phyloP scores from a whole-genome alignment of 768 basidiomycete genomes.

The Xerocomellus amylosporus region DNA sequence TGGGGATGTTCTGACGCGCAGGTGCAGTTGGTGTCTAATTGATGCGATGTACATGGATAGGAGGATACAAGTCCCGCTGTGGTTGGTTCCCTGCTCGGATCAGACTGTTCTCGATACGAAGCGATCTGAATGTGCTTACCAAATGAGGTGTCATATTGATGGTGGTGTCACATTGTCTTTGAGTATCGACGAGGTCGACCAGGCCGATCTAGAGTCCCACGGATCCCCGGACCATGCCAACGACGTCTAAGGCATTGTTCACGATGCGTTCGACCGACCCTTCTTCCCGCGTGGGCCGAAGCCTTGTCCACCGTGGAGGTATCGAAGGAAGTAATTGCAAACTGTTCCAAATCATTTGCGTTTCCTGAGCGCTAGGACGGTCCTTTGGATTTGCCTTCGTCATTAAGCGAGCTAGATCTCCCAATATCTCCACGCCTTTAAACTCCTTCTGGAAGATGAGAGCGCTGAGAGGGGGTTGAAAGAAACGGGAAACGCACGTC shows the following conservation, averaged over 20 bases:
- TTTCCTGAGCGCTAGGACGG: constrained; percentile 1
- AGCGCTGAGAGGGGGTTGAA: not conserved
- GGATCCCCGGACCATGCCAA: constrained; percentile 11
- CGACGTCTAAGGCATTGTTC: constrained; percentile 12
- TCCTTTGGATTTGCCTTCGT: constrained; percentile 9
- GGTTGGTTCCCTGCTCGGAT: no score
- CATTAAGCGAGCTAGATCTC: constrained; percentile 1
- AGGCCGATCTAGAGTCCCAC: not conserved
- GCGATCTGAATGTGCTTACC: not conserved
- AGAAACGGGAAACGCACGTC: constrained; percentile 1
- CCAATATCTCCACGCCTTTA: constrained; percentile 3
- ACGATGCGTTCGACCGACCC: constrained; percentile 10
- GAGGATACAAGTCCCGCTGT: not conserved
- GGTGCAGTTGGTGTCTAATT: not conserved
- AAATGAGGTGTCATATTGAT: not conserved
- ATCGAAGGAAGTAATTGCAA: not conserved
- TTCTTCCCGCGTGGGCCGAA: constrained; percentile 4
- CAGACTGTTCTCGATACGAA: no score
- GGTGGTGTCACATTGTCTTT: no score
- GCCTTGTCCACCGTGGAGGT: constrained; percentile 8
- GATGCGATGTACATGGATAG: not conserved
- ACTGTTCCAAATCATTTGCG: constrained; percentile 7
- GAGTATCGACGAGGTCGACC: not conserved
- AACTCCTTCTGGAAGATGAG: not conserved
- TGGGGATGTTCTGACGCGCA: not conserved